A percentile compares a stretch with the other conserved stretches of the same genome.
Conservation (phyloP, 169 alveolate genomes). For the Fabrea salina region DNA sequence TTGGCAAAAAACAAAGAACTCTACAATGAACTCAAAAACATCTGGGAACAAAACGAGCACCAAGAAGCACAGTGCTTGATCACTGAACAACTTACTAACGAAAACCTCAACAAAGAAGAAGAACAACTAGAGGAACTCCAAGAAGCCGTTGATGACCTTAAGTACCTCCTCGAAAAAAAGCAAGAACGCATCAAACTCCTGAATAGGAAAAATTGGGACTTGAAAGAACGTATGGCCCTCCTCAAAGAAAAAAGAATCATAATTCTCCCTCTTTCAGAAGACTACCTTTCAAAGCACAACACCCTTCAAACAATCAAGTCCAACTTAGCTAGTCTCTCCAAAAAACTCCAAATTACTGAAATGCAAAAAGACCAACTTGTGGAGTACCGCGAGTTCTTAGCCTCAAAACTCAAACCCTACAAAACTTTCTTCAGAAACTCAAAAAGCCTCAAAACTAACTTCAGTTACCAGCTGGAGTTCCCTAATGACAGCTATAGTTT, state of each 20-base stretch:
- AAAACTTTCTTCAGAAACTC: no score
- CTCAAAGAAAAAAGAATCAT: not conserved
- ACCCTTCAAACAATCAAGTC: not conserved
- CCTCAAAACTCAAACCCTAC: no score
- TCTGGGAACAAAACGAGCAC: not conserved
- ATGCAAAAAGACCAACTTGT: conserved; percentile 3
- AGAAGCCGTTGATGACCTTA: not conserved
- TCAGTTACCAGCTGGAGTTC: no score
- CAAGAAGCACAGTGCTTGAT: not conserved
- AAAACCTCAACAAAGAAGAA: not conserved
- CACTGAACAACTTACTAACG: conserved; percentile 7
- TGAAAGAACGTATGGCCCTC: not conserved
- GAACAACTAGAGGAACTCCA: not conserved
- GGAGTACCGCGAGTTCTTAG: no score
- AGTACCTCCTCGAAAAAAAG: conserved; percentile 11
- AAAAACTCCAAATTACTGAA: not conserved
- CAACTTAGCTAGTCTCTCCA: not conserved
- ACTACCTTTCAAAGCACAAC: not conserved
- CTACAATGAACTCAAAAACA: not conserved
- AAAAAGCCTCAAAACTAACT: no score
- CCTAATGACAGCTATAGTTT: no score
- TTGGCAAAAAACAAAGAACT: not conserved
- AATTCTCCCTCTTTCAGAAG: not conserved
- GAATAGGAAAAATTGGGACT: not conserved
- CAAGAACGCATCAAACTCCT: not conserved